Percentiles rank a stretch among this genome's conserved stretches.
These are phyloP conservation scores for Paramecium primaurelia DNA, from an alignment of 73 alveolate species.

Conservation along the genomic window DNA sequence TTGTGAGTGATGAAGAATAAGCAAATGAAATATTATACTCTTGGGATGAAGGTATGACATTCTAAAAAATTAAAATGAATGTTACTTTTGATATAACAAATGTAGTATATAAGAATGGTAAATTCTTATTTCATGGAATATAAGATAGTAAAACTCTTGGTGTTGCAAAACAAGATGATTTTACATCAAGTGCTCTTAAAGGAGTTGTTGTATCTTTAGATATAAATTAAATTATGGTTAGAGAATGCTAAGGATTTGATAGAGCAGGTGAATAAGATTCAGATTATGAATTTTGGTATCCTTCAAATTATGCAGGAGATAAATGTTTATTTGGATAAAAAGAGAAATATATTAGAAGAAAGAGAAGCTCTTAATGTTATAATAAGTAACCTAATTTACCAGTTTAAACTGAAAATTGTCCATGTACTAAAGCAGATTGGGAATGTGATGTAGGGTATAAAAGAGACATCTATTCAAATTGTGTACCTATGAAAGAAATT, in stretches of 20 bases:
- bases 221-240: slow-evolving; percentile 74
- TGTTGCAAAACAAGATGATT: slow-evolving; percentile 52
- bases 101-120: not conserved
- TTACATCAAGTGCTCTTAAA: slow-evolving; percentile 66
- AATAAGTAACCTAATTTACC: slow-evolving; percentile 64
- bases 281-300: slow-evolving; percentile 88
- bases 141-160: slow-evolving; percentile 60
- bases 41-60: slow-evolving; percentile 82
- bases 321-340: slow-evolving; percentile 80
- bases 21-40: slow-evolving; percentile 54
- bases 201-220: slow-evolving; percentile 67
- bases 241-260: slow-evolving; percentile 82
- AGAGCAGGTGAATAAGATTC: slow-evolving; percentile 62
- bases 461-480: slow-evolving; percentile 52
- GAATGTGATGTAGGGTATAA: slow-evolving; percentile 82
- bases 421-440: slow-evolving; percentile 83
- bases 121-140: slow-evolving; percentile 69
- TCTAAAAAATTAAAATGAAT: slow-evolving; percentile 31
- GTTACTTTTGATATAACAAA: not conserved
- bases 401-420: slow-evolving; percentile 67
- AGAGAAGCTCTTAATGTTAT: slow-evolving; percentile 73
- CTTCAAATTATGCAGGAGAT: slow-evolving; percentile 71
- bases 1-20: slow-evolving; percentile 79
- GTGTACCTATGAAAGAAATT: slow-evolving; percentile 48
- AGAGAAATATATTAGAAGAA: slow-evolving; percentile 76